phyloP scores from a whole-genome alignment of 148 eudicot genomes.

The Linanthus parryae region DNA sequence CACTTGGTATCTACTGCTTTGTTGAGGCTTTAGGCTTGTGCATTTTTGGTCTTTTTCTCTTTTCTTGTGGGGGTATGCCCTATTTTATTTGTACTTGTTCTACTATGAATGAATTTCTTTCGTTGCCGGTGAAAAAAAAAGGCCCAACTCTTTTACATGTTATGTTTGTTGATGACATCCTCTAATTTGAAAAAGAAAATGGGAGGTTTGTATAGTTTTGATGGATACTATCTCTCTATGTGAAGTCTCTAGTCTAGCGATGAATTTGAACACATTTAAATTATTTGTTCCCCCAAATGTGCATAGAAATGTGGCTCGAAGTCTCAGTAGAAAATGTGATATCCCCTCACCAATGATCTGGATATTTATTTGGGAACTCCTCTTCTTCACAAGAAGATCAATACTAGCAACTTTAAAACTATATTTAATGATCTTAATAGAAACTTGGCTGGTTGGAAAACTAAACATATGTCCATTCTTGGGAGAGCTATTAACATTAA shows the following conservation, averaged over 20 bases:
- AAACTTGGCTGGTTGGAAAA: background rate
- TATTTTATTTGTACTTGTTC: no score
- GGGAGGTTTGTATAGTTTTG: background rate
- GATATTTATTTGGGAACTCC: background rate
- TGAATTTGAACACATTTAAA: no score
- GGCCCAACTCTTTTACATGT: no score
- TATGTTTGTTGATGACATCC: background rate
- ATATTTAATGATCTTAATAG: background rate
- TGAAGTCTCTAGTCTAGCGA: background rate
- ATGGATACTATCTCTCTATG: background rate
- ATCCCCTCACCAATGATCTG: background rate
- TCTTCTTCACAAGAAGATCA: background rate
- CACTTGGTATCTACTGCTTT: no score
- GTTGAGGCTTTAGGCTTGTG: no score
- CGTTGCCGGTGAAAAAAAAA: no score
- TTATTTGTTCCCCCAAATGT: background rate
- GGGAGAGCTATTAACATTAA: background rate
- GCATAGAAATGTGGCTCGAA: background rate
- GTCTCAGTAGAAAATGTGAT: background rate
- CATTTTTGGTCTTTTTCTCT: no score
- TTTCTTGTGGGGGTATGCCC: no score
- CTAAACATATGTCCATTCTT: background rate
- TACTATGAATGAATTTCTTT: no score
- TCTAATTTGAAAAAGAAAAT: background rate
- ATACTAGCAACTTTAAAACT: background rate